A percentile compares a stretch with the other conserved stretches of the same genome.
phyloP scores from a whole-genome alignment of 2,329 filamentous ascomycete species.

The Podosphaera fusca region DNA sequence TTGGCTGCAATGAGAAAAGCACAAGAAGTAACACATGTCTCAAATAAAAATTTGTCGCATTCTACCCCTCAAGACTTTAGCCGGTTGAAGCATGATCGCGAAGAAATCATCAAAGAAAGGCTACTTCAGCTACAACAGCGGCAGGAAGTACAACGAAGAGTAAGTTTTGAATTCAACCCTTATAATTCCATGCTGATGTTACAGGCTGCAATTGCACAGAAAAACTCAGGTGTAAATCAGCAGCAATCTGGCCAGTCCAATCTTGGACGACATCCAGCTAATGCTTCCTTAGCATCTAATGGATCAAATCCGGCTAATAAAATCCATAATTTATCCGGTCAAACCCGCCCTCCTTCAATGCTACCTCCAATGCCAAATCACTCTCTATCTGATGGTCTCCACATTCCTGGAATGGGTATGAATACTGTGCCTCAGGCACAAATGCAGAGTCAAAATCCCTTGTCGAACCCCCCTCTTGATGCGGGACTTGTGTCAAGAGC shows the following conservation, averaged over 20 bases:
- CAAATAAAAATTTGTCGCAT: constrained; percentile 23
- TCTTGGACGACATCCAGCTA: constrained; percentile 4
- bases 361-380: constrained; percentile 12
- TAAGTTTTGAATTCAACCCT: constrained; percentile 18
- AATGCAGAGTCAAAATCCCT: constrained; percentile 36
- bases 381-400: constrained; percentile 11
- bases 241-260: constrained; percentile 9
- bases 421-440: constrained; percentile 46
- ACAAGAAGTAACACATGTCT: constrained; percentile 33
- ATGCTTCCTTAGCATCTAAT: constrained; percentile 5
- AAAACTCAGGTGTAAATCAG: constrained; percentile 7
- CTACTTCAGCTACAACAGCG: constrained; percentile 24
- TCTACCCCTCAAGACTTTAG: constrained; percentile 77
- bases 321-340: constrained; percentile 12
- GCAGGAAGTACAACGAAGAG: constrained; percentile 26
- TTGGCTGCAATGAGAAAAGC: constrained; percentile 64
- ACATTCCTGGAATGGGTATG: constrained; percentile 27
- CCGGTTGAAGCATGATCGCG: constrained; percentile 65
- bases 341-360: constrained; percentile 12
- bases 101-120: constrained; percentile 41
- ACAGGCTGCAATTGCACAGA: constrained; percentile 4
- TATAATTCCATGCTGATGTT: constrained; percentile 16
- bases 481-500: constrained; percentile 36
- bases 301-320: constrained; percentile 7
- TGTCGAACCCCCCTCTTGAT: constrained; percentile 25